phyloP scores from a whole-genome alignment of 208 protist species.

The Lotmaria passim region DNA sequence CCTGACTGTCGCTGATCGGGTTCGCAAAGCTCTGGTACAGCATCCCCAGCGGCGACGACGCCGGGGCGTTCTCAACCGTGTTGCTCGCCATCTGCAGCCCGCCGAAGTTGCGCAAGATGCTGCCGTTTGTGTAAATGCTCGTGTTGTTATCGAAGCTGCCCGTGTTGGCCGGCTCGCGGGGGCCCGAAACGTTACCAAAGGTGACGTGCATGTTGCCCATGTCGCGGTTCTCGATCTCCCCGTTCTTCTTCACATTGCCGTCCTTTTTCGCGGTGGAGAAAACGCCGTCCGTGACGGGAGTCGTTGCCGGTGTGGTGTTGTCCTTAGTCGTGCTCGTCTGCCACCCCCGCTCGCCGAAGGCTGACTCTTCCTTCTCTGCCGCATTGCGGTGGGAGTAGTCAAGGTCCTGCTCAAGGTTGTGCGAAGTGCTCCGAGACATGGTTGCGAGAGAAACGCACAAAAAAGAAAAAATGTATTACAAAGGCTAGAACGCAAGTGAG shows the following conservation, averaged over 20 bases:
- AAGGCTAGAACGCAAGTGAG: no score
- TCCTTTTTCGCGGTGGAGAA: neutral
- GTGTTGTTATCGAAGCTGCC: slow-evolving; percentile 15
- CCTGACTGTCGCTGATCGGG: slow-evolving; percentile 37
- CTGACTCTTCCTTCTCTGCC: neutral
- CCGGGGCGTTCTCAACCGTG: neutral
- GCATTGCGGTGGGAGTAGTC: slow-evolving; percentile 1
- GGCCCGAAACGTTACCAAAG: slow-evolving; percentile 8
- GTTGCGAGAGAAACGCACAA: neutral
- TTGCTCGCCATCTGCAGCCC: neutral
- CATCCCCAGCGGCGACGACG: slow-evolving; percentile 24
- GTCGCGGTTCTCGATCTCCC: neutral
- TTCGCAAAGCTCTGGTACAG: slow-evolving; percentile 38
- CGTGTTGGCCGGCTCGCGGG: slow-evolving; percentile 1
- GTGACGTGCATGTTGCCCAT: slow-evolving; percentile 6
- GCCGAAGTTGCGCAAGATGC: slow-evolving; percentile 9
- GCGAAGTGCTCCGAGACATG: slow-evolving; percentile 3
- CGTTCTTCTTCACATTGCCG: slow-evolving; percentile 1
- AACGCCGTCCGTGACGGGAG: neutral
- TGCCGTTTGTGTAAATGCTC: slow-evolving; percentile 15
- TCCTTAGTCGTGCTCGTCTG: no score
- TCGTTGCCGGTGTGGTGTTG: no score
- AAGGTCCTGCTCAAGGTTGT: neutral
- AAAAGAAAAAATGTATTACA: slow-evolving; percentile 21
- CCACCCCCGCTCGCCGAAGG: slow-evolving; percentile 3